Percentiles rank a stretch among this genome's conserved stretches.
These are phyloP conservation scores for Lablab purpureus DNA, from an alignment of 306 rosid species.

Conservation along the genomic window DNA sequence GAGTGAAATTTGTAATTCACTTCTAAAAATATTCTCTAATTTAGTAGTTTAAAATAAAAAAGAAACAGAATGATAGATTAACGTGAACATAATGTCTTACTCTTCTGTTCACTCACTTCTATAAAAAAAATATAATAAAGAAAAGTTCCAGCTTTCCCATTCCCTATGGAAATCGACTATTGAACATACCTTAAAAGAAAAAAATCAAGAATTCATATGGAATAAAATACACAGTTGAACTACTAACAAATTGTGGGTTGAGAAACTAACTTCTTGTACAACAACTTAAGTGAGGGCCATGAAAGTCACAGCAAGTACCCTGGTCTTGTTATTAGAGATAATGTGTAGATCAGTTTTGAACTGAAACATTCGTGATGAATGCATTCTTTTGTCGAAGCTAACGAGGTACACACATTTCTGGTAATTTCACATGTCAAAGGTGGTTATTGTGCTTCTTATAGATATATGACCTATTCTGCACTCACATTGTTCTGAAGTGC, in stretches of 20 bases:
- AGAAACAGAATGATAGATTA: not conserved
- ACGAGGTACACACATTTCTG: not conserved
- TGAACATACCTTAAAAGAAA: not conserved
- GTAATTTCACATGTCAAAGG: not conserved
- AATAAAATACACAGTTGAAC: not conserved
- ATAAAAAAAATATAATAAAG: not conserved
- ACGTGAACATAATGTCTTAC: not conserved
- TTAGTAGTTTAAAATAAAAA: not conserved
- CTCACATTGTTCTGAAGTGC: not conserved
- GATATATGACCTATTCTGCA: not conserved
- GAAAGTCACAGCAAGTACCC: not conserved
- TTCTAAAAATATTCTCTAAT: not conserved
- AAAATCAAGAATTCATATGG: not conserved
- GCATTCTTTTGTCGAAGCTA: constrained; percentile 5
- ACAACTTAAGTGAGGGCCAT: not conserved
- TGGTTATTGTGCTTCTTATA: not conserved
- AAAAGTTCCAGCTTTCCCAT: not conserved
- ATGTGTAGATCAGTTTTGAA: constrained; percentile 4
- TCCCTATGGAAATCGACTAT: not conserved
- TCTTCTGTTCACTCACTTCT: not conserved
- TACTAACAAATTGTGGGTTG: not conserved
- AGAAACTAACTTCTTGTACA: not conserved
- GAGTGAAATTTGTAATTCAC: not conserved
- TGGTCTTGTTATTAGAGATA: not conserved
- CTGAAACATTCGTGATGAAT: not conserved